A percentile compares a stretch with the other conserved stretches of the same genome.
Evolutionary conservation across 2,329 filamentous ascomycete genomes (phyloP).

Genomic region (Apiospora sp.): DNA sequence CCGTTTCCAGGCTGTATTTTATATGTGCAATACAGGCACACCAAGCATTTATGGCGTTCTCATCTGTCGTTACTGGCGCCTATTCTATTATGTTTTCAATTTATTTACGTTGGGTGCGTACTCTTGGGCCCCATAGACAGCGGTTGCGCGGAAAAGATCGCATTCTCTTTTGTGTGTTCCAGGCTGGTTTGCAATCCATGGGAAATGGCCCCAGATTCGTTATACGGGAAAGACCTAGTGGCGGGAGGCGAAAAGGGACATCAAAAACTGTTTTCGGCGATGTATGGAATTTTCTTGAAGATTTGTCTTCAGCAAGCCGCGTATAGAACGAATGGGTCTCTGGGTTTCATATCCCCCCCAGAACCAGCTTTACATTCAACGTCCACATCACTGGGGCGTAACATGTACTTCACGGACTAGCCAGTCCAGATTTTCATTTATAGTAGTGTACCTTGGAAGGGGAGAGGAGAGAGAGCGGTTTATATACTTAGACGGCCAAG

Average conservation of each 20-base stretch:
- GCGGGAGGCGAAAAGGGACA: conserved; percentile 8
- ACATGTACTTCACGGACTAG: conserved; percentile 12
- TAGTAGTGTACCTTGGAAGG: not conserved
- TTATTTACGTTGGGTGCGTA: conserved; percentile 1
- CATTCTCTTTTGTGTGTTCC: conserved; percentile 7
- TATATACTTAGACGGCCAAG: conserved; percentile 14
- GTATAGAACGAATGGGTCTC: conserved; percentile 17
- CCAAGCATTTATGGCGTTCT: conserved; percentile 4
- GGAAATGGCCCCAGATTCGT: not conserved
- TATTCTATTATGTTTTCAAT: not conserved
- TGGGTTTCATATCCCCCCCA: not conserved
- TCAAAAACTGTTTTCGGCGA: conserved; percentile 14
- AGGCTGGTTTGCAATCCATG: not conserved
- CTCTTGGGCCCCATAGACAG: conserved; percentile 19
- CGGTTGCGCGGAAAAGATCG: conserved; percentile 9
- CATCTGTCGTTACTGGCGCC: conserved; percentile 19
- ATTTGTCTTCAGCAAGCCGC: conserved; percentile 18
- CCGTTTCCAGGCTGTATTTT: not conserved
- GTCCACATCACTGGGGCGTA: conserved; percentile 18
- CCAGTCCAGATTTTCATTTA: conserved; percentile 6
- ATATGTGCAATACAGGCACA: not conserved
- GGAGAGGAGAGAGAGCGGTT: conserved; percentile 9
- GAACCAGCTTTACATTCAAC: conserved; percentile 3
- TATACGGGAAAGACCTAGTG: not conserved
- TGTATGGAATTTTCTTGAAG: conserved; percentile 9